phyloP scores from a whole-genome alignment of 2,329 filamentous ascomycete species.

The Paracamarosporium sp. region DNA sequence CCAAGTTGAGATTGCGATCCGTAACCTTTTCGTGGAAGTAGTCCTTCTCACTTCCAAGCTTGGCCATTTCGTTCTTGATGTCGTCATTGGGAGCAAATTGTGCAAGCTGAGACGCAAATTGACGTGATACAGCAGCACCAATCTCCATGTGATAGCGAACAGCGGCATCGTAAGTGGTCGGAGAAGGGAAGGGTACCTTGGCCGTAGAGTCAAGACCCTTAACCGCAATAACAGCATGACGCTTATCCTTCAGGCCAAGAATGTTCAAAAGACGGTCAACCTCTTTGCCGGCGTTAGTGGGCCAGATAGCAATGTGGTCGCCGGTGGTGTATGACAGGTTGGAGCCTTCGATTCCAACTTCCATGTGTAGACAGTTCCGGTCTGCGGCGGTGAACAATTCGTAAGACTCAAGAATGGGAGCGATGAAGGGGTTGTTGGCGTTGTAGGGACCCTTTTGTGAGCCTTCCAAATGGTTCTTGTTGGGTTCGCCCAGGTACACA shows the following conservation, averaged over 20 bases:
- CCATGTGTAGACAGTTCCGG: slow-evolving; percentile 95
- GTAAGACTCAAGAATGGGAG: slow-evolving; percentile 86
- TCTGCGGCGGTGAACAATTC: slow-evolving; percentile 90
- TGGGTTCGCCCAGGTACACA: slow-evolving; percentile 95
- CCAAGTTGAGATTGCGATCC: slow-evolving; percentile 85
- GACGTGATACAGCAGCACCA: slow-evolving; percentile 91
- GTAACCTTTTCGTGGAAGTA: slow-evolving; percentile 90
- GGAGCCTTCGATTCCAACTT: slow-evolving; percentile 87
- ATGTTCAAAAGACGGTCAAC: slow-evolving; percentile 88
- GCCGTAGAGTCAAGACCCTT: slow-evolving; percentile 93
- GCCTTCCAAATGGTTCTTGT: slow-evolving; percentile 92
- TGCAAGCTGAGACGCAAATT: slow-evolving; percentile 86
- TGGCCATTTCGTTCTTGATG: slow-evolving; percentile 85
- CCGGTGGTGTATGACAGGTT: slow-evolving; percentile 94
- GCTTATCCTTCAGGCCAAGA: slow-evolving; percentile 77
- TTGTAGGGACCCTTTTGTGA: slow-evolving; percentile 88
- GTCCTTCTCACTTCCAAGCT: slow-evolving; percentile 90
- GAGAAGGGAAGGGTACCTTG: slow-evolving; percentile 96
- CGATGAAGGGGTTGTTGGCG: slow-evolving; percentile 95
- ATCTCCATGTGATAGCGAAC: slow-evolving; percentile 97
- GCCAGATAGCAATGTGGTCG: slow-evolving; percentile 97
- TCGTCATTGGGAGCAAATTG: slow-evolving; percentile 87
- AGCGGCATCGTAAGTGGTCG: slow-evolving; percentile 94
- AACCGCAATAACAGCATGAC: slow-evolving; percentile 81
- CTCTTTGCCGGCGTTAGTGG: slow-evolving; percentile 90